Evolutionary conservation across 2,329 filamentous ascomycete genomes (phyloP).

Genomic region (Ambrosiella beaveri): DNA sequence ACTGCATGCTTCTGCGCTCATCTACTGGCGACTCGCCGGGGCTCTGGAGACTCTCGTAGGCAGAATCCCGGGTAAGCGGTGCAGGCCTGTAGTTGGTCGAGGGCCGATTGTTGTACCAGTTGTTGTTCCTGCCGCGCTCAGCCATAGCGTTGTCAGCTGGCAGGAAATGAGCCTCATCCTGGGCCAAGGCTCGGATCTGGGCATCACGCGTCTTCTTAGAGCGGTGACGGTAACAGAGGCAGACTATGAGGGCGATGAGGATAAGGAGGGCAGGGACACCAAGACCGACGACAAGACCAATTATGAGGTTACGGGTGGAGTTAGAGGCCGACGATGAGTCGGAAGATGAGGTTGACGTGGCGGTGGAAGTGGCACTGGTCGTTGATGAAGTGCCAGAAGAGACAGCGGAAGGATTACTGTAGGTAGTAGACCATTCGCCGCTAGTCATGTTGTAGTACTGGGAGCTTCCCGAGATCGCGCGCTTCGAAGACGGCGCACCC

Average conservation of each 20-base stretch:
- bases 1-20: slow-evolving; percentile 15
- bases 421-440: slow-evolving; percentile 33
- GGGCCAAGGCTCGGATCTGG: slow-evolving; percentile 30
- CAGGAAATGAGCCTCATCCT: slow-evolving; percentile 31
- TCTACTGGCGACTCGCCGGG: slow-evolving; percentile 19
- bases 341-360: background rate
- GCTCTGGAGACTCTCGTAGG: slow-evolving; percentile 28
- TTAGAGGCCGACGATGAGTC: slow-evolving; percentile 1
- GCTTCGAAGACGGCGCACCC: slow-evolving; percentile 20
- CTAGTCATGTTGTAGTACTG: slow-evolving; percentile 42
- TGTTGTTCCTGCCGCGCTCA: slow-evolving; percentile 17
- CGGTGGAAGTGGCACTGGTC: slow-evolving; percentile 9
- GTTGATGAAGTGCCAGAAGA: background rate
- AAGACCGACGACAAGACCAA: slow-evolving; percentile 49
- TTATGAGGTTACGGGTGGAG: slow-evolving; percentile 25
- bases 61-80: slow-evolving; percentile 14
- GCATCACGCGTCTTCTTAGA: slow-evolving; percentile 26
- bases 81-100: slow-evolving; percentile 1
- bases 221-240: slow-evolving; percentile 22
- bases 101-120: slow-evolving; percentile 18
- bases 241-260: slow-evolving; percentile 31
- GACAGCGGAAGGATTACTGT: slow-evolving; percentile 19
- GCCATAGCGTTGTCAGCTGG: slow-evolving; percentile 20
- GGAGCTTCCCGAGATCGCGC: slow-evolving; percentile 17
- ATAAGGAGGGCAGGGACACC: slow-evolving; percentile 36